Conservation (phyloP, 1,284 basidiomycete species). For the Pholiota adiposa region DNA sequence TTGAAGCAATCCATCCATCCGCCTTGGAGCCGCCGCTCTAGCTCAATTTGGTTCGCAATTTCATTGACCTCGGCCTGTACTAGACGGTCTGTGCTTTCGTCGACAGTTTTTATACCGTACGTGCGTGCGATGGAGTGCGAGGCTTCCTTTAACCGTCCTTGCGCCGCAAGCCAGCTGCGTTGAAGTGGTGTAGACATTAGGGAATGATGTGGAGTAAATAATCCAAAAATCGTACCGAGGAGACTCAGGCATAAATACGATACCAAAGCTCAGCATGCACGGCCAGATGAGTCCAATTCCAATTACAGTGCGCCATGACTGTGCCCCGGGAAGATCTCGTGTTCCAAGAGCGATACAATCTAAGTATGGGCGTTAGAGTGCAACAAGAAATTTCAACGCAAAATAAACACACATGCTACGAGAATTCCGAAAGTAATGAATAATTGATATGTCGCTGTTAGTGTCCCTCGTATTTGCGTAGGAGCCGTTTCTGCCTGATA, state of each 20-base stretch:
- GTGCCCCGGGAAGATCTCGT: conserved; percentile 47
- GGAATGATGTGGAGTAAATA: conserved; percentile 2
- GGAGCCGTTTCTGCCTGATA: conserved; percentile 82
- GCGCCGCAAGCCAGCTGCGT: conserved; percentile 62
- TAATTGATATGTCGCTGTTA: conserved; percentile 75
- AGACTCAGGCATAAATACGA: conserved; percentile 78
- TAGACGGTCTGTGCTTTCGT: conserved; percentile 47
- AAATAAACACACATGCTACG: conserved; percentile 54
- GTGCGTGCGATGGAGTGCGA: conserved; percentile 55
- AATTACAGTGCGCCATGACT: conserved; percentile 72
- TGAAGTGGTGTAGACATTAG: background rate
- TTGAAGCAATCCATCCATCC: conserved; percentile 71
- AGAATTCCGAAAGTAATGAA: conserved; percentile 82
- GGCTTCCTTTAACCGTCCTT: conserved; percentile 57
- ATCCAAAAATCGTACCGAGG: conserved; percentile 52
- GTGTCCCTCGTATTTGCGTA: conserved; percentile 75
- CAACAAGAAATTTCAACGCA: background rate
- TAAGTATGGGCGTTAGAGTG: conserved; percentile 23
- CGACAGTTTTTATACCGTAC: conserved; percentile 52
- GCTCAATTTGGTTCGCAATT: conserved; percentile 51
- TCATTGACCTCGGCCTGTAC: conserved; percentile 55
- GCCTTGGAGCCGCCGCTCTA: conserved; percentile 46
- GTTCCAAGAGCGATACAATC: conserved; percentile 67
- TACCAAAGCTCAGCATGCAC: conserved; percentile 66
- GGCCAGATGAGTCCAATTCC: conserved; percentile 77